phyloP scores from a whole-genome alignment of 169 alveolate genomes.

The Babesia gibsoni region DNA sequence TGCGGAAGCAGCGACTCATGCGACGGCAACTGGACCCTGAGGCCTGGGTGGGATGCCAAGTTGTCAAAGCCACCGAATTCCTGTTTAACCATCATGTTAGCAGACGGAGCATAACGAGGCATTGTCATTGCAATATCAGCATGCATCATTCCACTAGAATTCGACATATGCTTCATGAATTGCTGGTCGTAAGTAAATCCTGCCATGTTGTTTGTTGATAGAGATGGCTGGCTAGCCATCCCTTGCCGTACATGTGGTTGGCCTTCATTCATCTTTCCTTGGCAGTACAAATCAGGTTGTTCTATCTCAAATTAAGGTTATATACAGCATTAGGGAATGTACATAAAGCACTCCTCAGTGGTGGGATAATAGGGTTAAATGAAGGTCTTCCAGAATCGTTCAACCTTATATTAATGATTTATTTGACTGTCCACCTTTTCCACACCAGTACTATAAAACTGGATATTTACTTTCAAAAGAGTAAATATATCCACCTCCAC shows the following conservation, averaged over 20 bases:
- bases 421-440: no score
- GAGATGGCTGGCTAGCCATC: not conserved
- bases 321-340: not conserved
- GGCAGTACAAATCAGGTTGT: not conserved
- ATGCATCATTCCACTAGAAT: not conserved
- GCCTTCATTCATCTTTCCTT: slow-evolving; percentile 4
- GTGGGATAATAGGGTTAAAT: not conserved
- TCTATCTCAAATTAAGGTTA: not conserved
- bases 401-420: no score
- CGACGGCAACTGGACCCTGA: slow-evolving; percentile 19
- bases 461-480: no score
- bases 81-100: not conserved
- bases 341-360: no score
- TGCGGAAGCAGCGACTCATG: not conserved
- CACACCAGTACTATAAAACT: no score
- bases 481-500: no score
- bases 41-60: slow-evolving; percentile 14
- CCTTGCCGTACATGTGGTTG: not conserved
- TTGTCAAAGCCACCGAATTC: not conserved
- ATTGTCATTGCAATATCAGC: not conserved
- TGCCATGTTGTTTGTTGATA: not conserved
- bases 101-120: not conserved
- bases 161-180: slow-evolving; percentile 1
- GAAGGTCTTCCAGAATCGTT: no score
- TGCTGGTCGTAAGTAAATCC: not conserved